Conservation (phyloP, 169 alveolate species). For the Nephromyces sp. region DNA sequence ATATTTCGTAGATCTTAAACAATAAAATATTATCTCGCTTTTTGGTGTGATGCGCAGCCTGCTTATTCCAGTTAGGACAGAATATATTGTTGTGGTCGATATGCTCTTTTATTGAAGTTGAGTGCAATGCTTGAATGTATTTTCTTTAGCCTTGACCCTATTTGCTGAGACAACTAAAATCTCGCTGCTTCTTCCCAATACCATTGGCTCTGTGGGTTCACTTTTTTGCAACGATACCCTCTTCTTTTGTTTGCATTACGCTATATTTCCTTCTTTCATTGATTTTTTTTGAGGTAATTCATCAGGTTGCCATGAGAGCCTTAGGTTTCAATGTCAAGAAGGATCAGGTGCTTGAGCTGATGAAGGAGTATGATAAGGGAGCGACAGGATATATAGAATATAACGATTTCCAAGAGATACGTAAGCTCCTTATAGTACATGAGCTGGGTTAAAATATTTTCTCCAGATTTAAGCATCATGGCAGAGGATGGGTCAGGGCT, state of each 20-base stretch:
- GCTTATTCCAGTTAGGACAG: too few species aligned
- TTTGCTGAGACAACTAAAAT: too few species aligned
- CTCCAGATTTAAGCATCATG: background rate
- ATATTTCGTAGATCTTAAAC: background rate
- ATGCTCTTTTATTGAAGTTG: too few species aligned
- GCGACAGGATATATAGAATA: slow-evolving; percentile 29
- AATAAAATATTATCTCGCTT: background rate
- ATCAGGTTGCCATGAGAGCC: slow-evolving; percentile 97
- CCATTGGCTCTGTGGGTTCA: too few species aligned
- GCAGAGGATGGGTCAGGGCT: background rate
- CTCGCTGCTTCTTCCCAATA: too few species aligned
- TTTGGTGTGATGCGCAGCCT: background rate
- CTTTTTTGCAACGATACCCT: too few species aligned
- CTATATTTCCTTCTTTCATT: background rate
- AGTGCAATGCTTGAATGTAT: too few species aligned
- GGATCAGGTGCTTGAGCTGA: slow-evolving; percentile 78
- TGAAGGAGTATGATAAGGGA: slow-evolving; percentile 74
- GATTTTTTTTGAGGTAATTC: too few species aligned
- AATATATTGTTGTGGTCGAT: too few species aligned
- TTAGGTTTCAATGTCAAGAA: slow-evolving; percentile 94
- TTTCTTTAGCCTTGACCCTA: too few species aligned
- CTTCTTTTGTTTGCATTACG: too few species aligned
- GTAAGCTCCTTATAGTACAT: background rate
- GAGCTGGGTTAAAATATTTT: background rate
- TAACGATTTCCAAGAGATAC: slow-evolving; percentile 36